Conservation (phyloP, 306 rosid species). For the Castanea crenata region DNA sequence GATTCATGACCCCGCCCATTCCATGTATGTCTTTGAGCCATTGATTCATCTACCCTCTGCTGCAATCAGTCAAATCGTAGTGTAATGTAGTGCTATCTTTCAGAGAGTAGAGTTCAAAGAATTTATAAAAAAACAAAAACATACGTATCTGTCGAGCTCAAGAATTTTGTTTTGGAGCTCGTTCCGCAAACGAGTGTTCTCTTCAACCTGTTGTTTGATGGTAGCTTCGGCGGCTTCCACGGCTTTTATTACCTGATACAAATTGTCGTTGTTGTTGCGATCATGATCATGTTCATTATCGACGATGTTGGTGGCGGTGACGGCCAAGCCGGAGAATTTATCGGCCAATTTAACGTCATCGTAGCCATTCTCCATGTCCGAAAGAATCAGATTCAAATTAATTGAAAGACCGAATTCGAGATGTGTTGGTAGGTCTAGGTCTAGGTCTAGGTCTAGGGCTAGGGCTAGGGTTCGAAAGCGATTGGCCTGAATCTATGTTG, state of each 20-base stretch:
- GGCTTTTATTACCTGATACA: constrained; percentile 88
- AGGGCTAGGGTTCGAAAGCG: too few relatives aligned
- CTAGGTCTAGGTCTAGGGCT: too few relatives aligned
- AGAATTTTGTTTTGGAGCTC: constrained; percentile 63
- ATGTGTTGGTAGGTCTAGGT: background rate
- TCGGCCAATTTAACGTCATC: constrained; percentile 56
- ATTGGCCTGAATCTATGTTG: too few relatives aligned
- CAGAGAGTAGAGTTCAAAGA: background rate
- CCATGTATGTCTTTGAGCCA: constrained; percentile 45
- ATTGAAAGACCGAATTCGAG: too few relatives aligned
- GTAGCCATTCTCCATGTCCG: constrained; percentile 82
- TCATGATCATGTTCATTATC: constrained; percentile 10
- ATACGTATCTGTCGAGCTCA: constrained; percentile 68
- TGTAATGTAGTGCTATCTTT: too few relatives aligned
- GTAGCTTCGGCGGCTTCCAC: constrained; percentile 94
- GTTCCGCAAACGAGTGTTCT: constrained; percentile 60
- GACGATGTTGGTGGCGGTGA: constrained; percentile 37
- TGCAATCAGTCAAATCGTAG: too few relatives aligned
- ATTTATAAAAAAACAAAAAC: constrained; percentile 11
- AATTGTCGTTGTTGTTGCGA: constrained; percentile 47
- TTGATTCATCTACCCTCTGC: constrained; percentile 63
- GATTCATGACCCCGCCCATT: constrained; percentile 38
- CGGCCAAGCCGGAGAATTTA: constrained; percentile 64
- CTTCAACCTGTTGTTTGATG: constrained; percentile 90
- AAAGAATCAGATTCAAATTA: too few relatives aligned